Evolutionary conservation across 495 filamentous ascomycete species (phyloP).

Genomic region (Xylaria palmicola): DNA sequence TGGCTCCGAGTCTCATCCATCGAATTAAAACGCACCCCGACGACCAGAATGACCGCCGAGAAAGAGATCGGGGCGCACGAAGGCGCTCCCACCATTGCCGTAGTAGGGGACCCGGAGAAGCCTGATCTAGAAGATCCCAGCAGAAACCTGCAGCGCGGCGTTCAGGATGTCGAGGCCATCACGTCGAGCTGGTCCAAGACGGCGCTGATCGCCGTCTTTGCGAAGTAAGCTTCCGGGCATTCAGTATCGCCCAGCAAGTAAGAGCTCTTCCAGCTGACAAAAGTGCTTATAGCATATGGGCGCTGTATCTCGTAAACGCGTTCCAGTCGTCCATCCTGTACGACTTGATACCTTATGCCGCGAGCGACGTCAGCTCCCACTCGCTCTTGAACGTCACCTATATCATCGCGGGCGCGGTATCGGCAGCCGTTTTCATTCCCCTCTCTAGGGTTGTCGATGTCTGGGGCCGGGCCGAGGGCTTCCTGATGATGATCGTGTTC

Average conservation of each 20-base stretch:
- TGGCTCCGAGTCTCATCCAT: too few species aligned
- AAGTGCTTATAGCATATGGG: constrained; percentile 35
- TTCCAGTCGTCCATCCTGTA: constrained; percentile 35
- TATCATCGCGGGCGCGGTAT: constrained; percentile 50
- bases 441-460: constrained; percentile 59
- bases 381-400: constrained; percentile 36
- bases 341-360: constrained; percentile 38
- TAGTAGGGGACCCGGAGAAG: neutral
- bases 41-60: neutral
- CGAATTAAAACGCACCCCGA: too few species aligned
- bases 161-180: constrained; percentile 33
- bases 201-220: constrained; percentile 24
- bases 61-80: neutral
- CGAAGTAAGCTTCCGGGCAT: constrained; percentile 8
- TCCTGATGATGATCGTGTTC: constrained; percentile 29
- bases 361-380: constrained; percentile 35
- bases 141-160: constrained; percentile 28
- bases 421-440: constrained; percentile 54
- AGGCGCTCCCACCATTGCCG: neutral
- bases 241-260: neutral
- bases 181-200: constrained; percentile 32
- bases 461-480: constrained; percentile 47
- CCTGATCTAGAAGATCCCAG: neutral
- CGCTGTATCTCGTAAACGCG: constrained; percentile 44
- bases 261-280: neutral